A percentile compares a stretch with the other conserved stretches of the same genome.
Evolutionary conservation across 2,329 filamentous ascomycete genomes (phyloP).

Genomic region (Fusarium secorum): DNA sequence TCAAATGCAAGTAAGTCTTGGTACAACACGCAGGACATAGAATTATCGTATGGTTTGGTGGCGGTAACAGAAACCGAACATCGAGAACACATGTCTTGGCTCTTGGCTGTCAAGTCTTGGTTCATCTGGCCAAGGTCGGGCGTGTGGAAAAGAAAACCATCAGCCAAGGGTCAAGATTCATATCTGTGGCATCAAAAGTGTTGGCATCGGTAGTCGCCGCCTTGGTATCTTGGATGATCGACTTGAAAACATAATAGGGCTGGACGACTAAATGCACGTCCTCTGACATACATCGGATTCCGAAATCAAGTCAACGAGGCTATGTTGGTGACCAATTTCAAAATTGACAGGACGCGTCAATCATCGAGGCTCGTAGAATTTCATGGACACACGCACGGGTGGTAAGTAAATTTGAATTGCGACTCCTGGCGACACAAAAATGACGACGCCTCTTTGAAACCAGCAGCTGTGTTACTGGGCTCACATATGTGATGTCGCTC

Average conservation of each 20-base stretch:
- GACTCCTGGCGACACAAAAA: constrained; percentile 1
- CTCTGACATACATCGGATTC: constrained; percentile 6
- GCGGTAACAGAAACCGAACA: constrained; percentile 2
- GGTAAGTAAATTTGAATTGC: background rate
- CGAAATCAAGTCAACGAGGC: background rate
- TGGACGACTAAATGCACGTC: background rate
- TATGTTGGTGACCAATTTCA: background rate
- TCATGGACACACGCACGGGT: background rate
- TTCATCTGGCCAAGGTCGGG: background rate
- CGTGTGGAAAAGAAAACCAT: background rate
- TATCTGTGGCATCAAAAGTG: background rate
- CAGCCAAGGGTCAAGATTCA: constrained; percentile 24
- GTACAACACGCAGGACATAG: background rate
- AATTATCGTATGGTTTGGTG: background rate
- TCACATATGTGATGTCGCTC: background rate
- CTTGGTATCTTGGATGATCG: constrained; percentile 27
- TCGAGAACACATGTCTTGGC: constrained; percentile 12
- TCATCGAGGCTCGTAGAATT: constrained; percentile 15
- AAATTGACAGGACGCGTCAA: constrained; percentile 14
- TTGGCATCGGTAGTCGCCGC: constrained; percentile 28
- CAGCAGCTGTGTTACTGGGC: constrained; percentile 1
- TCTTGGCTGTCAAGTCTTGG: background rate
- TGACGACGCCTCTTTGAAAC: background rate
- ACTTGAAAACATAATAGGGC: constrained; percentile 13
- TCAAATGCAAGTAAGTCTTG: background rate